phyloP scores from a whole-genome alignment of 441 rosid genomes.

The Eutrema salsugineum region DNA sequence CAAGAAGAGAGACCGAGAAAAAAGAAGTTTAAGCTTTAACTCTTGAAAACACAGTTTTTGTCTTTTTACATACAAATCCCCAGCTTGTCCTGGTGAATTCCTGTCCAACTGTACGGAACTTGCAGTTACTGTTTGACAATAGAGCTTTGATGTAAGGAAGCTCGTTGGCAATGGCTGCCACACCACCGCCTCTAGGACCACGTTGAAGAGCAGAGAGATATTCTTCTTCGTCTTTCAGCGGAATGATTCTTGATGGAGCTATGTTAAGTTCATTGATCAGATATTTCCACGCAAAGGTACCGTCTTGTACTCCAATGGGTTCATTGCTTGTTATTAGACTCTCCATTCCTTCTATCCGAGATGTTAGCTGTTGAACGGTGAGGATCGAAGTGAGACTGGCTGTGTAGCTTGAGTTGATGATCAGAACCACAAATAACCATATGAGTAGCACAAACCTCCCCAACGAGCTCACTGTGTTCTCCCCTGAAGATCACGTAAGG shows the following conservation, averaged over 20 bases:
- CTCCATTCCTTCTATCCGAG: conserved; percentile 82
- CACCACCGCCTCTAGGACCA: conserved; percentile 74
- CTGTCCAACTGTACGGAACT: conserved; percentile 75
- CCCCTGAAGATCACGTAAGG: conserved; percentile 51
- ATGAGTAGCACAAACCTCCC: conserved; percentile 85
- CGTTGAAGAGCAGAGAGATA: conserved; percentile 53
- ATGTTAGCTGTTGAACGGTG: conserved; percentile 82
- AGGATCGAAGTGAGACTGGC: conserved; percentile 97
- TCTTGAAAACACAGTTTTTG: neutral
- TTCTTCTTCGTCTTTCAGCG: conserved; percentile 47
- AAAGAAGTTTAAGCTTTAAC: neutral
- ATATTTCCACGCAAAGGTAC: conserved; percentile 78
- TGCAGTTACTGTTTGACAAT: conserved; percentile 60
- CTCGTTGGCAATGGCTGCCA: conserved; percentile 90
- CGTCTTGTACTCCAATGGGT: conserved; percentile 90
- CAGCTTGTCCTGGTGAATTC: conserved; percentile 92
- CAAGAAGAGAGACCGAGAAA: neutral
- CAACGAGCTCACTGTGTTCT: conserved; percentile 81
- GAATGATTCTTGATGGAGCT: conserved; percentile 61
- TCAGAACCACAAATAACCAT: conserved; percentile 90
- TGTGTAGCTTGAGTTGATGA: conserved; percentile 96
- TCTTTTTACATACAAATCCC: conserved; percentile 88
- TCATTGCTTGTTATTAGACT: conserved; percentile 56
- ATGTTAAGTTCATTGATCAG: conserved; percentile 75
- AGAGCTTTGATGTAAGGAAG: conserved; percentile 84